A percentile compares a stretch with the other conserved stretches of the same genome.
These are phyloP conservation scores for Alternaria panax DNA, from an alignment of 2,329 filamentous ascomycete genomes.

Conservation along the genomic window DNA sequence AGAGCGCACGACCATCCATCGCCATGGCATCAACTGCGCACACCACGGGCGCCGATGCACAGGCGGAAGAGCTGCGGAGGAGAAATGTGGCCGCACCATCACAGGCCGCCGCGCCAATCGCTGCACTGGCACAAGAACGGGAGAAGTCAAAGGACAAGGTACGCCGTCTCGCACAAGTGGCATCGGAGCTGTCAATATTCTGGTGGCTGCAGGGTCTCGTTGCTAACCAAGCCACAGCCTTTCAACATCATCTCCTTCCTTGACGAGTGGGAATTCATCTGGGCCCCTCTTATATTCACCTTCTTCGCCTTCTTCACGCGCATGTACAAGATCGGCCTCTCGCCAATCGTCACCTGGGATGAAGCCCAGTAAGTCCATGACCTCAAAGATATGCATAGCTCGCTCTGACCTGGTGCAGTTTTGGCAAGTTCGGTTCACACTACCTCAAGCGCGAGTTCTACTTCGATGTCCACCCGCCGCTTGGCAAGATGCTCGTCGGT, in stretches of 20 bases:
- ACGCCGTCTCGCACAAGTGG: conserved; percentile 12
- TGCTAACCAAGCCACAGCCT: conserved; percentile 40
- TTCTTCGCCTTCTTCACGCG: conserved; percentile 70
- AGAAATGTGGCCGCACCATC: conserved; percentile 52
- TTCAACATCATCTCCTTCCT: conserved; percentile 69
- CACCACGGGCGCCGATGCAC: conserved; percentile 52
- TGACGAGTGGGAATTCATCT: conserved; percentile 67
- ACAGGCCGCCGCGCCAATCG: conserved; percentile 34
- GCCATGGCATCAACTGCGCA: conserved; percentile 43
- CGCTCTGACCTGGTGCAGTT: conserved; percentile 61
- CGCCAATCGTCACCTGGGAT: conserved; percentile 77
- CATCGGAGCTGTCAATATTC: conserved; percentile 11
- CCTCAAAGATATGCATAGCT: neutral
- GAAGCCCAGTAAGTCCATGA: conserved; percentile 70
- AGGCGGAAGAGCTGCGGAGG: conserved; percentile 55
- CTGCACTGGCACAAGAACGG: conserved; percentile 42
- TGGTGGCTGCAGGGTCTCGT: conserved; percentile 1
- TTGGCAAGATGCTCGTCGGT: conserved; percentile 98
- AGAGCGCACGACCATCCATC: neutral
- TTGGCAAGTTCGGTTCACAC: conserved; percentile 98
- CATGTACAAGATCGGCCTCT: conserved; percentile 72
- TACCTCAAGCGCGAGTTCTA: conserved; percentile 99
- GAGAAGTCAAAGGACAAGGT: conserved; percentile 60
- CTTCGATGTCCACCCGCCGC: conserved; percentile 94
- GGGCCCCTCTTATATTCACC: conserved; percentile 70